Evolutionary conservation across 192 early-diverging fungal genomes (phyloP).

Genomic region (Phlyctochytrium arcticum): DNA sequence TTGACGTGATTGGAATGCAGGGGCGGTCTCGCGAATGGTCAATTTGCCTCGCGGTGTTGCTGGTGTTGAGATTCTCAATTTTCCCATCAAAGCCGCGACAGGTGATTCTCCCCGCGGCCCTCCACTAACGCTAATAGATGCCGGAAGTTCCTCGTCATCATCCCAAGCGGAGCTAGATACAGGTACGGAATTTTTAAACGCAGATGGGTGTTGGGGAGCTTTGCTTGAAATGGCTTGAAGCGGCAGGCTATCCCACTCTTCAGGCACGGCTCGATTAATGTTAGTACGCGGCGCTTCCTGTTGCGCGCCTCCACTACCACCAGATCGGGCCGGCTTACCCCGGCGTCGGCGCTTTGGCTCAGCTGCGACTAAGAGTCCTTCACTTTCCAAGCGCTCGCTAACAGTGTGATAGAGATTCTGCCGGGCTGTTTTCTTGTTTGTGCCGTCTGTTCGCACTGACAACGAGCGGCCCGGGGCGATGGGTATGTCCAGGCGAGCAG

Average conservation of each 20-base stretch:
- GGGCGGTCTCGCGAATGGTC: neutral
- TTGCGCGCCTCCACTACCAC: too few relatives aligned
- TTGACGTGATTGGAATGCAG: neutral
- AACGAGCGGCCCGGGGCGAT: neutral
- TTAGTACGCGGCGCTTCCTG: too few relatives aligned
- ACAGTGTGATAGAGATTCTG: neutral
- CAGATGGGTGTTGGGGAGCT: neutral
- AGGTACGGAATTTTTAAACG: neutral
- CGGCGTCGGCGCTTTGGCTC: neutral
- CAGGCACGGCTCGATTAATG: neutral
- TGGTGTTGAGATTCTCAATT: neutral
- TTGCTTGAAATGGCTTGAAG: neutral
- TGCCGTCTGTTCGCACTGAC: constrained; percentile 6
- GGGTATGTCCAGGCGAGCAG: constrained; percentile 12
- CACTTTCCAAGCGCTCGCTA: neutral
- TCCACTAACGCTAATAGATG: neutral
- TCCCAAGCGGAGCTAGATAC: constrained; percentile 13
- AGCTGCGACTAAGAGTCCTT: constrained; percentile 3
- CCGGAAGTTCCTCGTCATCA: neutral
- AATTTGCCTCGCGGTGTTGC: neutral
- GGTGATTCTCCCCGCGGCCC: neutral
- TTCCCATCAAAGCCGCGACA: too few relatives aligned
- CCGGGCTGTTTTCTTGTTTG: constrained; percentile 8
- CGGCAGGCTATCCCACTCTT: neutral
- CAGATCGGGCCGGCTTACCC: too few relatives aligned